Base-by-base conservation (phyloP, 1,284 basidiomycete species). In the Ustilago lituana region DNA sequence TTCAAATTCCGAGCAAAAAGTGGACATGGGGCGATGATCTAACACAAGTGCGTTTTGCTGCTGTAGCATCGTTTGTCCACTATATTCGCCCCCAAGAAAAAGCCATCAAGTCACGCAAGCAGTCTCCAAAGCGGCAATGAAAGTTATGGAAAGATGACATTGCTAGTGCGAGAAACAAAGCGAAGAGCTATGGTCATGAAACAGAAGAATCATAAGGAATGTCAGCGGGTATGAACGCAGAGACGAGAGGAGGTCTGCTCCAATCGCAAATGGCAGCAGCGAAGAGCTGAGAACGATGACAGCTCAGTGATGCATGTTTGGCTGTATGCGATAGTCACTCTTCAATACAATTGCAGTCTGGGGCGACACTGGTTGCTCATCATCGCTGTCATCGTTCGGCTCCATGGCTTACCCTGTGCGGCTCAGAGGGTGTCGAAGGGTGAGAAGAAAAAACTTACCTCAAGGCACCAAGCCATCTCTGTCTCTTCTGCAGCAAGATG, bases 231-330 rank as follows among this genome's bases (percentile, higher is more conserved):
- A 4, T 14, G 29, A 9, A 32, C 9, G 41, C 23, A 27, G 12
- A 7, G 41, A 20, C 17, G 17, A 2, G 7, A 4, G 17, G 20
- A 29, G 27, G 27, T 7, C 29, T 11, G 24, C 4, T 20, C 20
- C 20, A n/a, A 31, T 26, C 20, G 24, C 36, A 39, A 27, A 11
- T 32, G 14, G 5, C 36, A 39, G 11, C 27, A 31, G 38, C 39
- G 24, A 51, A 23, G 41, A 23, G 27, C 12, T 27, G n/a, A 12
- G 35, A 38, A 54, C 38, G 51, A 65, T 50, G 66, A 69, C 59
- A 69, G 67, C 67, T 70, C 67, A 70, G 67, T 62, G 67, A 54
- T 65, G 62, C 67, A 70, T 72, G 55, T 71, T 67, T 72, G 69
- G 69, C 55, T 72, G 54, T 72, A 62, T 72, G 67, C 62, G 44